Base-by-base conservation (phyloP, 768 basidiomycete species). In the Boletus sp. region DNA sequence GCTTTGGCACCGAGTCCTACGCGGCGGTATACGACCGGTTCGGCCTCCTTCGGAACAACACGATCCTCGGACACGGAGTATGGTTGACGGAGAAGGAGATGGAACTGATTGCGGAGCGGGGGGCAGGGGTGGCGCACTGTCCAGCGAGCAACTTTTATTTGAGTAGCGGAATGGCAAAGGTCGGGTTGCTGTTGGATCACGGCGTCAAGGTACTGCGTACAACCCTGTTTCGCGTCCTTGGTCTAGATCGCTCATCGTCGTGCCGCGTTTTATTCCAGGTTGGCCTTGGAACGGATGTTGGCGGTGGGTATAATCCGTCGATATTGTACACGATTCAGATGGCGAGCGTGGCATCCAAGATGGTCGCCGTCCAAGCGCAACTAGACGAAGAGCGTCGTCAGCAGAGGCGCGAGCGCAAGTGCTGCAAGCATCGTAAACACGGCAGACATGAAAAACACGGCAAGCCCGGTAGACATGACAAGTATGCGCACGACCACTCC, bases 111-210 rank as follows among this genome's bases (percentile, higher is more conserved):
- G 81, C 81, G 62, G 55, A 75, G 58, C 75, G 80, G 42, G 73
- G 76, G 4, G 85, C 88, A 3, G 94, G 93, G 2, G 82, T 98
- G 44, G 90, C 89, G 61, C 95, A 97, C 73, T 98, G 95, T 69
- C 93, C 95, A 15, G 89, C 89, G 46, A 94, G 91, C 68, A 98
- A 97, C 71, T 90, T 95, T 71, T 90, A 96, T 74, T 67, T 98
- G 47, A 80, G 85, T 33, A 94, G 90, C 56, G 95, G 95, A 1
- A 79, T 91, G 35, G 88, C 93, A 1, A 82, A 80, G 11, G 81
- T 98, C 9, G 90, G 89, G 5, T 75, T 78, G 56, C 82, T 88
- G 73, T 77, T 97, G 6, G 93, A 96, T 71, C 73, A 72, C 37
- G 92, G 90, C 0, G 82, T 97, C 69, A 95, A 96, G 80, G 94